Conservation (phyloP, 75 land plant species). For the Chamaecyparis obtusa region DNA sequence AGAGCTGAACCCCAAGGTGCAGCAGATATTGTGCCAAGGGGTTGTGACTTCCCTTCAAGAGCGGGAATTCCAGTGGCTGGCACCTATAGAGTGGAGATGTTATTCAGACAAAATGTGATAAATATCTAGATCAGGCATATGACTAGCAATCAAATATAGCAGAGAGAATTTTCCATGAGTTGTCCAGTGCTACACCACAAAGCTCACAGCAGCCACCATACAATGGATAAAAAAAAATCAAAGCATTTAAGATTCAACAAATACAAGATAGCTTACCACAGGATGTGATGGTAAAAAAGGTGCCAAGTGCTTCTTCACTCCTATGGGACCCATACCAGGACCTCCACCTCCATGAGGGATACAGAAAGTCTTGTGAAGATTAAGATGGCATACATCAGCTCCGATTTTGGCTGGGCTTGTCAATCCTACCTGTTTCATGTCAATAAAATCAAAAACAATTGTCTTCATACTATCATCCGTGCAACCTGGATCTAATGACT, state of each 20-base stretch:
- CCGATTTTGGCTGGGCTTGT: slow-evolving; percentile 52
- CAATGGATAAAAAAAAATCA: neutral
- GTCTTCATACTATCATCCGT: neutral
- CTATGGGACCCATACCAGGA: slow-evolving; percentile 55
- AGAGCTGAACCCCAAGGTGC: slow-evolving; percentile 54
- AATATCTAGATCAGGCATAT: neutral
- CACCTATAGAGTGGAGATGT: slow-evolving; percentile 40
- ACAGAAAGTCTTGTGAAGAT: slow-evolving; percentile 54
- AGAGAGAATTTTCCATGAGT: neutral
- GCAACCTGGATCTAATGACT: neutral
- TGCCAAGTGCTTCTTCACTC: slow-evolving; percentile 47
- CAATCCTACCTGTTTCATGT: slow-evolving; percentile 34
- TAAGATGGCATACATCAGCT: slow-evolving; percentile 55
- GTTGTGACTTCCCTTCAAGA: slow-evolving; percentile 50
- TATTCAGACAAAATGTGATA: neutral
- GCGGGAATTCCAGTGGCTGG: slow-evolving; percentile 88
- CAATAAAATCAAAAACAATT: neutral
- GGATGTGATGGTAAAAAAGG: slow-evolving; percentile 52
- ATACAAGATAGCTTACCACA: slow-evolving; percentile 49
- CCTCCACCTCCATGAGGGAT: slow-evolving; percentile 62
- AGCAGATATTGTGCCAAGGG: slow-evolving; percentile 39
- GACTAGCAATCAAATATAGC: neutral
- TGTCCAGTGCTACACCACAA: neutral
- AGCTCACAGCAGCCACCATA: neutral
- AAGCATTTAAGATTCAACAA: neutral